Conservation (phyloP, 495 filamentous ascomycete species). For the Annulohypoxylon nitens region DNA sequence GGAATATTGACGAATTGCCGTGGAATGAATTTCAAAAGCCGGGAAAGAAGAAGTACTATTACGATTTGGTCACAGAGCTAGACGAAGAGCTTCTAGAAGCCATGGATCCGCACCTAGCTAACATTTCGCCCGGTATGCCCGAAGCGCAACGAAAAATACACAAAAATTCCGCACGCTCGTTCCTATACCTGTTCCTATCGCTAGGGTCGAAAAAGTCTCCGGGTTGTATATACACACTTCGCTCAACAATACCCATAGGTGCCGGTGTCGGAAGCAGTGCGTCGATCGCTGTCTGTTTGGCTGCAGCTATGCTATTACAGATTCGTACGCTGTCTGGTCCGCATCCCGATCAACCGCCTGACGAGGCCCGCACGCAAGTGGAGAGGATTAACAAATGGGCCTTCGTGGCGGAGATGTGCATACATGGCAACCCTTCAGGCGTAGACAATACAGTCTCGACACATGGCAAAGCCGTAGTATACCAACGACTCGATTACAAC, state of each 20-base stretch:
- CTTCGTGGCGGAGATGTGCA: constrained; percentile 95
- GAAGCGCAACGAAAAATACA: constrained; percentile 81
- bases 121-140: constrained; percentile 73
- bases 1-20: constrained; percentile 90
- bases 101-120: constrained; percentile 78
- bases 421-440: constrained; percentile 95
- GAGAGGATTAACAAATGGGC: constrained; percentile 98
- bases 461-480: constrained; percentile 92
- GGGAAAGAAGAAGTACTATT: constrained; percentile 91
- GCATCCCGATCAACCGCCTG: constrained; percentile 85
- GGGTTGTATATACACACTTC: constrained; percentile 88
- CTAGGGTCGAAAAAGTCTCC: constrained; percentile 82
- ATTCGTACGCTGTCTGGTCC: constrained; percentile 88
- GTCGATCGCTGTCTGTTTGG: constrained; percentile 91
- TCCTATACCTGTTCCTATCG: constrained; percentile 93
- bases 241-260: constrained; percentile 93
- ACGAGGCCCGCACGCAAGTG: constrained; percentile 85
- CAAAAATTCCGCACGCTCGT: constrained; percentile 80
- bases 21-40: constrained; percentile 84
- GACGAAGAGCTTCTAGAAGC: constrained; percentile 83
- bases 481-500: constrained; percentile 81
- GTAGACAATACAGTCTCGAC: constrained; percentile 98
- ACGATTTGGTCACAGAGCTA: constrained; percentile 84
- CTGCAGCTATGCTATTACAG: constrained; percentile 86
- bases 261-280: constrained; percentile 94